These are phyloP conservation scores for Taphrina betulina DNA, from an alignment of 1,139 yeast species.

Conservation along the genomic window DNA sequence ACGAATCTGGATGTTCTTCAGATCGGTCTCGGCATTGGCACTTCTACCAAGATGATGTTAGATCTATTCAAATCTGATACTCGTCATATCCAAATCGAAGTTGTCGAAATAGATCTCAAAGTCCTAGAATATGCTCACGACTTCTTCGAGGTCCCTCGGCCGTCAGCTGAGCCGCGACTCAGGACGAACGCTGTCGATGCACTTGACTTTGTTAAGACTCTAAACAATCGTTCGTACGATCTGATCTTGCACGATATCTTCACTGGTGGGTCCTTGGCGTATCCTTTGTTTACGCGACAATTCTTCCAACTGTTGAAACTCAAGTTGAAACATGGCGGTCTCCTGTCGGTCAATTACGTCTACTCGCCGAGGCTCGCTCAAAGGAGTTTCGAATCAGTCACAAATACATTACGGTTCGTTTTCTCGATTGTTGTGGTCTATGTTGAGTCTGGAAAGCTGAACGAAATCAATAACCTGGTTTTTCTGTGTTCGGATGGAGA, in stretches of 20 bases:
- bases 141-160: slow-evolving; percentile 10
- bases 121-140: slow-evolving; percentile 12
- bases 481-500: slow-evolving; percentile 8
- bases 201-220: not conserved
- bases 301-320: slow-evolving; percentile 3
- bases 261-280: slow-evolving; percentile 22
- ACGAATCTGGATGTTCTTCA: slow-evolving; percentile 8
- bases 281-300: slow-evolving; percentile 12
- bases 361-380: slow-evolving; percentile 7
- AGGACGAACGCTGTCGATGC: slow-evolving; percentile 4
- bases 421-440: slow-evolving; percentile 14
- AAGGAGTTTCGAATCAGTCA: not conserved
- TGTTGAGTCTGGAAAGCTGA: slow-evolving; percentile 18
- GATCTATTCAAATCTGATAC: not conserved
- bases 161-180: not conserved
- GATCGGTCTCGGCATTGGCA: slow-evolving; percentile 28
- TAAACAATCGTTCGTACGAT: slow-evolving; percentile 1
- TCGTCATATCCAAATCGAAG: not conserved
- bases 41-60: slow-evolving; percentile 16
- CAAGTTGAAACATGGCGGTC: slow-evolving; percentile 7
- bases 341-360: slow-evolving; percentile 23
- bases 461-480: slow-evolving; percentile 19
- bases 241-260: slow-evolving; percentile 27
- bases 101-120: slow-evolving; percentile 14
- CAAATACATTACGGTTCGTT: slow-evolving; percentile 9